Evolutionary conservation across 2,329 filamentous ascomycete genomes (phyloP), one percentile per base, ranked within the genome.

Genomic region (Apiospora malaysiana): DNA sequence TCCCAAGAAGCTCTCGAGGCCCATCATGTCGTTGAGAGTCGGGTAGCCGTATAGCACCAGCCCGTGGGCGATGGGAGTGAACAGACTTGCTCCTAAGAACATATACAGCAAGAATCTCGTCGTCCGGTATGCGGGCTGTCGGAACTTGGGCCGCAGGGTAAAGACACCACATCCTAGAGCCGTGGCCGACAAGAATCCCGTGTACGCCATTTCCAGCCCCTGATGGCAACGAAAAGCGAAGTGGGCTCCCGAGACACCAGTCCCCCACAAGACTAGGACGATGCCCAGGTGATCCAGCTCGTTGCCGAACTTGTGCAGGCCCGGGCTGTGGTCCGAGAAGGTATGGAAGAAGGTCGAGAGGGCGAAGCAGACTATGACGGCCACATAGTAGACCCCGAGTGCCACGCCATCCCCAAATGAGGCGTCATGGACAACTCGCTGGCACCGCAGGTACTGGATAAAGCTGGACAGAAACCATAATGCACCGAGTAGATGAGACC

Each of bases 261-360:
- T 76, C 0, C 74, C 74, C 76, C 77, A 78, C 67, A 77, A 75
- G 16, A 78, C 77, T 1, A 78, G 70, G 7, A 79, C 74, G 63
- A 79, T 79, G 32, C 77, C 78, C n/a, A 79, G 70, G 59, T 80
- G 75, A 69, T 78, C 77, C 23, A 78, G 77, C 66, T 79, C 74
- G 65, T 78, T 78, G 66, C 77, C 76, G 43, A 78, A 73, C 45
- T 73, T 75, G 68, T 76, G 74, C 68, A 79, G 73, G 14, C 72
- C 70, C 12, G 72, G 71, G 68, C 76, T 79, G 73, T 80, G 78
- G 70, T 79, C 76, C n/a, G 74, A 74, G 67, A 79, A 76, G 25
- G 77, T 77, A 70, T 78, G 78, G 71, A 77, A 79, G 21, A 65
- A 66, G 6, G 75, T 74, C 5, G 75, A 77, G 9, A 77, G 72